These are phyloP conservation scores for Artomyces pyxidatus DNA, from an alignment of 768 basidiomycete genomes.

Conservation along the genomic window DNA sequence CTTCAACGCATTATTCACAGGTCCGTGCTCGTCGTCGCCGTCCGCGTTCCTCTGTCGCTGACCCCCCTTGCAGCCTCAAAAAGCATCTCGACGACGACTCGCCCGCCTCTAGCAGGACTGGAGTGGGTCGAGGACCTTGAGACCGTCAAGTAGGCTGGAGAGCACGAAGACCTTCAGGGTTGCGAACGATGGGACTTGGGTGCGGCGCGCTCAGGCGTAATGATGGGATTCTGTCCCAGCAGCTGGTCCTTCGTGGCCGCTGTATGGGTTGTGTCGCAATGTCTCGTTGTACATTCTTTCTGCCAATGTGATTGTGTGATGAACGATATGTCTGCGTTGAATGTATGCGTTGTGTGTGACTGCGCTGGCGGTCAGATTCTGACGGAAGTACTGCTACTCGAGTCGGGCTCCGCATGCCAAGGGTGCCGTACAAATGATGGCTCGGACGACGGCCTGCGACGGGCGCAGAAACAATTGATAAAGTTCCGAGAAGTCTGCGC, in stretches of 20 bases:
- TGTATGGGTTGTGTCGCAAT: slow-evolving; percentile 75
- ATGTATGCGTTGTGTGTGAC: no score
- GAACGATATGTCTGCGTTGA: neutral
- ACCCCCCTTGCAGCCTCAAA: slow-evolving; percentile 40
- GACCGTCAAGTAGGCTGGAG: slow-evolving; percentile 85
- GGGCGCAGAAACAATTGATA: neutral
- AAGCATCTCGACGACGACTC: slow-evolving; percentile 88
- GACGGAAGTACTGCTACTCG: no score
- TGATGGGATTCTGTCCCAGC: slow-evolving; percentile 30
- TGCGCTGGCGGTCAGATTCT: no score
- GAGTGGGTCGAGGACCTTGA: slow-evolving; percentile 77
- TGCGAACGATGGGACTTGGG: slow-evolving; percentile 76
- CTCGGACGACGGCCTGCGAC: no score
- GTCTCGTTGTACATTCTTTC: slow-evolving; percentile 73
- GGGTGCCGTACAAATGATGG: no score
- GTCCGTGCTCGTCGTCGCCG: slow-evolving; percentile 29
- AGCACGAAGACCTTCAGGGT: slow-evolving; percentile 30
- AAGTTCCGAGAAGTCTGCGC: neutral
- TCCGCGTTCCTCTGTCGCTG: slow-evolving; percentile 10
- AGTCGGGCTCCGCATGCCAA: no score
- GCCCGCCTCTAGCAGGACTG: slow-evolving; percentile 61
- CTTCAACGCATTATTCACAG: slow-evolving; percentile 57
- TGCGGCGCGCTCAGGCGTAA: slow-evolving; percentile 52
- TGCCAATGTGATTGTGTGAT: slow-evolving; percentile 12
- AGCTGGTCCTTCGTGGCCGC: slow-evolving; percentile 56